A percentile compares a stretch with the other conserved stretches of the same genome.
phyloP scores from a whole-genome alignment of 768 basidiomycete species.

The Sistotremastrum niveocremeum region DNA sequence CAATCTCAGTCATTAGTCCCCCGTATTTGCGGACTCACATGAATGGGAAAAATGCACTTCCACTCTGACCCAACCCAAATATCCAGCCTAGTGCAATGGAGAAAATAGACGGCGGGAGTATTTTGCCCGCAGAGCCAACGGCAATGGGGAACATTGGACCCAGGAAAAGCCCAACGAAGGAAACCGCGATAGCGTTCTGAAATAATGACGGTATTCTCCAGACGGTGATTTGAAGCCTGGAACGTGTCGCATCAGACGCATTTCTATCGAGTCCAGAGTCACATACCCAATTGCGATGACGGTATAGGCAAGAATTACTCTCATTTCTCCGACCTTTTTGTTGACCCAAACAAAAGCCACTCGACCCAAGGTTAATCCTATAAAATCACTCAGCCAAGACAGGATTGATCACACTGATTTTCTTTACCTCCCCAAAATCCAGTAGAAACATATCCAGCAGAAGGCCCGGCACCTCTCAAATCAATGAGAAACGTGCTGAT shows the following conservation, averaged over 20 bases:
- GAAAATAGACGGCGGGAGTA: slow-evolving; percentile 61
- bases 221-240: slow-evolving; percentile 38
- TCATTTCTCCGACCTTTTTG: slow-evolving; percentile 27
- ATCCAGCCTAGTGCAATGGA: slow-evolving; percentile 34
- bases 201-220: slow-evolving; percentile 45
- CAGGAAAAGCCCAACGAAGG: slow-evolving; percentile 39
- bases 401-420: not conserved
- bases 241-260: slow-evolving; percentile 1
- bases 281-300: slow-evolving; percentile 13
- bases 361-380: slow-evolving; percentile 47
- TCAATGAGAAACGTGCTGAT: slow-evolving; percentile 47
- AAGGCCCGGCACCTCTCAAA: slow-evolving; percentile 30
- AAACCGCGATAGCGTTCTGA: slow-evolving; percentile 37
- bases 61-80: slow-evolving; percentile 42
- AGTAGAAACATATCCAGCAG: slow-evolving; percentile 40
- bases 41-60: slow-evolving; percentile 63
- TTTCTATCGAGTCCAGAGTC: not conserved
- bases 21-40: slow-evolving; percentile 14
- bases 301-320: slow-evolving; percentile 23
- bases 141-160: slow-evolving; percentile 40
- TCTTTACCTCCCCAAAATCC: slow-evolving; percentile 9
- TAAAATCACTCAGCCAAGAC: not conserved
- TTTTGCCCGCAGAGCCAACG: slow-evolving; percentile 54
- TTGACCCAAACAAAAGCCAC: slow-evolving; percentile 44
- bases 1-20: not conserved